phyloP scores from a whole-genome alignment of 148 eudicot species.

The Rhododendron simsii region DNA sequence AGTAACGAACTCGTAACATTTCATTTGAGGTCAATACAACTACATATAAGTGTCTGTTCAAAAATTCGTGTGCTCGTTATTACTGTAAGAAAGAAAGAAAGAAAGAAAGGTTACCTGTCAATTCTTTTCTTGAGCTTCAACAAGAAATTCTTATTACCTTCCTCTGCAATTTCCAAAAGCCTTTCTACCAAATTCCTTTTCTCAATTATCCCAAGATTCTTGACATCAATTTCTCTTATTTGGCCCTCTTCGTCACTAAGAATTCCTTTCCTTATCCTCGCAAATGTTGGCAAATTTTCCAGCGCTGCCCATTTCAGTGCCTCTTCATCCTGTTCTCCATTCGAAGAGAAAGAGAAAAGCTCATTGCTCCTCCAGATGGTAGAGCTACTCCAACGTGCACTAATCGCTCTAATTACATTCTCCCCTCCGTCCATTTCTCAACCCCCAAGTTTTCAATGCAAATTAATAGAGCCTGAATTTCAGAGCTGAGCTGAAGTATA shows the following conservation, averaged over 20 bases:
- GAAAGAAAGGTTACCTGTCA: constrained; percentile 29
- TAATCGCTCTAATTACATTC: background rate
- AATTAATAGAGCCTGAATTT: too few relatives aligned
- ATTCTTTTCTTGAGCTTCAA: constrained; percentile 38
- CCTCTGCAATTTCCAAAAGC: constrained; percentile 35
- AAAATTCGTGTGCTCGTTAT: too few relatives aligned
- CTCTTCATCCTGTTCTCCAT: constrained; percentile 43
- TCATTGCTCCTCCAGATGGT: constrained; percentile 31
- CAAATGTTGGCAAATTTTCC: constrained; percentile 48
- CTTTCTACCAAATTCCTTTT: constrained; percentile 31
- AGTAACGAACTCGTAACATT: too few relatives aligned
- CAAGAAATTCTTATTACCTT: constrained; percentile 53
- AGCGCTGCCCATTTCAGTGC: constrained; percentile 56
- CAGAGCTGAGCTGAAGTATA: background rate
- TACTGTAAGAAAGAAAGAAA: too few relatives aligned
- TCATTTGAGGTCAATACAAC: too few relatives aligned
- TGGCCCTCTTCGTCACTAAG: constrained; percentile 28
- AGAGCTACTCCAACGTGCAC: background rate
- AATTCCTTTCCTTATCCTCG: constrained; percentile 40
- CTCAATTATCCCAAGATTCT: constrained; percentile 35
- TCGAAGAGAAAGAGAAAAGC: constrained; percentile 23
- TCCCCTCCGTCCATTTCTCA: background rate
- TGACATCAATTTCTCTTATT: constrained; percentile 35
- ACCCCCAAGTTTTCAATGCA: background rate
- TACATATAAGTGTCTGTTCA: too few relatives aligned